Percentiles rank a stretch among this genome's conserved stretches.
Evolutionary conservation across 805 yeast species (phyloP).

Genomic region (Yarrowia divulgata): DNA sequence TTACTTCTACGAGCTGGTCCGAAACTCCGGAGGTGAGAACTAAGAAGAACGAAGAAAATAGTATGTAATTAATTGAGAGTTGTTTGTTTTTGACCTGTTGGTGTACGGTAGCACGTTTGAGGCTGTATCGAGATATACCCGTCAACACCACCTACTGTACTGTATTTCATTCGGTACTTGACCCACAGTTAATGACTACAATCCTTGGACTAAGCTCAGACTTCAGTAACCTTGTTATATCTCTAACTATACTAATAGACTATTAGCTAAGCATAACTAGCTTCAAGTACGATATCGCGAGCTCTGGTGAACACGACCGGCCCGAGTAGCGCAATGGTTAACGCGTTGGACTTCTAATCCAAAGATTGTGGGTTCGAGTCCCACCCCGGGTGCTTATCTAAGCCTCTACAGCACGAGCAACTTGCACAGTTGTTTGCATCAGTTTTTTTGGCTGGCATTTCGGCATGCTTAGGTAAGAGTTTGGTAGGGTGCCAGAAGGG

Average conservation of each 20-base stretch:
- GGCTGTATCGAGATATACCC: too few species aligned
- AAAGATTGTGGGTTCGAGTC: conserved; percentile 39
- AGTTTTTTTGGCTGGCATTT: conserved; percentile 8
- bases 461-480: not conserved
- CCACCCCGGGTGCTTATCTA: conserved; percentile 33
- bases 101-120: too few species aligned
- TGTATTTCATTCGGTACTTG: too few species aligned
- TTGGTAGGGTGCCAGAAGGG: not conserved
- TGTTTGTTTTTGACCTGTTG: not conserved
- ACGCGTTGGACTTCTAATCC: conserved; percentile 39
- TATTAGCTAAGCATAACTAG: conserved; percentile 7
- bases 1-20: conserved; percentile 50
- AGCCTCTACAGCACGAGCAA: not conserved
- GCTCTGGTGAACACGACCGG: conserved; percentile 6
- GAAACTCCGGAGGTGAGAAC: conserved; percentile 38
- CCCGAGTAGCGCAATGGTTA: conserved; percentile 39
- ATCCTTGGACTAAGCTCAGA: not conserved
- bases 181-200: not conserved
- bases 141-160: too few species aligned
- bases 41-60: not conserved
- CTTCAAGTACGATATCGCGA: not conserved
- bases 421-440: not conserved
- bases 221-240: too few species aligned
- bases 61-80: not conserved
- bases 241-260: not conserved